A percentile compares a stretch with the other conserved stretches of the same genome.
Evolutionary conservation across 257 asterid species (phyloP).

Genomic region (Coffea eugenioides): DNA sequence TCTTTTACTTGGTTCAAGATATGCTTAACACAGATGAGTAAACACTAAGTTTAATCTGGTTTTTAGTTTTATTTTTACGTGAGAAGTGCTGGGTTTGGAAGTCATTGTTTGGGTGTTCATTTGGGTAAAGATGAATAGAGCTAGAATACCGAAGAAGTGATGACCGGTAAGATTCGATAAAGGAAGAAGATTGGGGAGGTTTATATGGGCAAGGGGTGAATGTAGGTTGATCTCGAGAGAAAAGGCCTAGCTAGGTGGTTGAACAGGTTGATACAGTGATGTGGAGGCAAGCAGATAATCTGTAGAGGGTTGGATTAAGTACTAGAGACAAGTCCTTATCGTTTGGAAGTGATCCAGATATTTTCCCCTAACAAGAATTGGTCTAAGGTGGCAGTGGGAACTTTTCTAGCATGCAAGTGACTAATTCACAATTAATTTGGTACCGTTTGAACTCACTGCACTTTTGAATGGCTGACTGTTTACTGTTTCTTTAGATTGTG

Average conservation of each 20-base stretch:
- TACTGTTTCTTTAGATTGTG: not conserved
- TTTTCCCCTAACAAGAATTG: not conserved
- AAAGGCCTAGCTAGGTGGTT: too few species aligned
- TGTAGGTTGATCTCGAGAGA: too few species aligned
- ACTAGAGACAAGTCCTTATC: slow-evolving; percentile 14
- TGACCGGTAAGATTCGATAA: not conserved
- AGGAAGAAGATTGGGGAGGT: not conserved
- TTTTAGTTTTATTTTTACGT: too few species aligned
- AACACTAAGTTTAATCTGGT: too few species aligned
- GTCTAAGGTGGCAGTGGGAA: not conserved
- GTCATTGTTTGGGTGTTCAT: not conserved
- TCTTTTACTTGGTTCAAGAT: too few species aligned
- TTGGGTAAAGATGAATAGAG: not conserved
- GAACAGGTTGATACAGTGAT: too few species aligned
- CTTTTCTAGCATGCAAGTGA: not conserved
- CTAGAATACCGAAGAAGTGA: not conserved
- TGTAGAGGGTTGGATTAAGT: too few species aligned
- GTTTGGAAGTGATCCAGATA: slow-evolving; percentile 21
- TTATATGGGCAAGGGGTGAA: not conserved
- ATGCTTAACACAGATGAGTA: too few species aligned
- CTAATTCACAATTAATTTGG: not conserved
- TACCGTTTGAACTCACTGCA: not conserved
- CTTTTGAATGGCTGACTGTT: not conserved
- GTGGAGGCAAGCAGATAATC: too few species aligned
- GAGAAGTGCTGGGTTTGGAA: too few species aligned